phyloP scores from a whole-genome alignment of 2,329 filamentous ascomycete genomes.

The Xylariaceae sp. region DNA sequence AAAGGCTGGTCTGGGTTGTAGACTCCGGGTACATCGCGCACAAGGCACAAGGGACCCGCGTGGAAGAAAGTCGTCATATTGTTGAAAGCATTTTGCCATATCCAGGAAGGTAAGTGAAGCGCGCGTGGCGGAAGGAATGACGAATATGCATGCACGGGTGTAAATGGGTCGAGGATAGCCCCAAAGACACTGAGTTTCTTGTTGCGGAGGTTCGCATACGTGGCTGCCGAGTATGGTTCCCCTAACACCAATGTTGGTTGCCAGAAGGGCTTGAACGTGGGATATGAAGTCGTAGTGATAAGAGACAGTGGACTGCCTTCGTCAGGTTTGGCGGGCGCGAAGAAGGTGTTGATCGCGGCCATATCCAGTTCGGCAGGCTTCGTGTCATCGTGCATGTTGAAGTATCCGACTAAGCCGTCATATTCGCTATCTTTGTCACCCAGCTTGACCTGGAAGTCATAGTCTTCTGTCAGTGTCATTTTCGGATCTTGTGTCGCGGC shows the following conservation, averaged over 20 bases:
- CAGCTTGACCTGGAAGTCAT: slow-evolving; percentile 37
- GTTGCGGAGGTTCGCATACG: slow-evolving; percentile 11
- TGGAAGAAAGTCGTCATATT: slow-evolving; percentile 42
- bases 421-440: slow-evolving; percentile 33
- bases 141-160: slow-evolving; percentile 34
- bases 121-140: slow-evolving; percentile 31
- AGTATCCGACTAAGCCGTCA: slow-evolving; percentile 42
- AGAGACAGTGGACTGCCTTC: slow-evolving; percentile 10
- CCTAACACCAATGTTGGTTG: slow-evolving; percentile 8
- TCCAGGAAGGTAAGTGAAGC: slow-evolving; percentile 36
- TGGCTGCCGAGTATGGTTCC: too few relatives aligned
- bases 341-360: slow-evolving; percentile 28
- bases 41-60: slow-evolving; percentile 34
- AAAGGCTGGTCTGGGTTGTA: background rate
- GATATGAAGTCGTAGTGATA: slow-evolving; percentile 22
- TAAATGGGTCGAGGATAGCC: slow-evolving; percentile 38
- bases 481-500: background rate
- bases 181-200: slow-evolving; percentile 24
- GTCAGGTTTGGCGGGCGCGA: slow-evolving; percentile 7
- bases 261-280: slow-evolving; percentile 27
- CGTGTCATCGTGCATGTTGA: slow-evolving; percentile 19
- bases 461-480: slow-evolving; percentile 14
- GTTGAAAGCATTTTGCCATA: slow-evolving; percentile 35
- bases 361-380: slow-evolving; percentile 22
- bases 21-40: slow-evolving; percentile 18